Percentiles rank a stretch among this genome's conserved stretches.
These are phyloP conservation scores for Martensiomyces pterosporus DNA, from an alignment of 192 early-diverging fungal genomes.

Conservation along the genomic window DNA sequence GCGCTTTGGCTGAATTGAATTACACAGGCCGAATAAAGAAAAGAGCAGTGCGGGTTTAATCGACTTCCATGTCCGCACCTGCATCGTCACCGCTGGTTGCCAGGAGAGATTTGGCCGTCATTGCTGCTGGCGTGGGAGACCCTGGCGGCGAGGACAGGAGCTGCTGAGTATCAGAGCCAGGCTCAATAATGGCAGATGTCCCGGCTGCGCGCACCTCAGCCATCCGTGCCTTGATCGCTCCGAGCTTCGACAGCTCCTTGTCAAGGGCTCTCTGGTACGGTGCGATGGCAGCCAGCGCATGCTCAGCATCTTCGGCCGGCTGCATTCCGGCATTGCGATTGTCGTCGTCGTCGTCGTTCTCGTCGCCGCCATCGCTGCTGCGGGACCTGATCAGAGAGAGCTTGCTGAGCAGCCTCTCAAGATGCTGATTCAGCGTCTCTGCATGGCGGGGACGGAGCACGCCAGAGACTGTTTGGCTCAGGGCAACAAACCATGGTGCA, in stretches of 20 bases:
- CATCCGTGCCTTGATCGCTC: conserved; percentile 40
- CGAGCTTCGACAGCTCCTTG: conserved; percentile 35
- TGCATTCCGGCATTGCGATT: too few species aligned
- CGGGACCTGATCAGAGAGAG: not conserved
- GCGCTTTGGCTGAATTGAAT: too few species aligned
- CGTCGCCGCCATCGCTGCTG: too few species aligned
- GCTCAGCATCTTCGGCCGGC: conserved; percentile 6
- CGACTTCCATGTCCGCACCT: too few species aligned
- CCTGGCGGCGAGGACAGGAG: conserved; percentile 9
- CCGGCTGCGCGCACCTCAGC: conserved; percentile 15
- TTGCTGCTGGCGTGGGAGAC: conserved; percentile 5
- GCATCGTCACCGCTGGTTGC: too few species aligned
- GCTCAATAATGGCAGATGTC: not conserved
- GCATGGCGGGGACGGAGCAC: conserved; percentile 47
- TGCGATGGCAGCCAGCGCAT: conserved; percentile 12
- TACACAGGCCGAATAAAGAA: too few species aligned
- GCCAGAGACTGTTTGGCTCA: conserved; percentile 38
- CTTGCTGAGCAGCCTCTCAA: conserved; percentile 3
- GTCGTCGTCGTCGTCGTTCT: too few species aligned
- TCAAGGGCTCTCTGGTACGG: conserved; percentile 41
- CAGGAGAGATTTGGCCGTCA: too few species aligned
- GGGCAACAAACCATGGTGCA: conserved; percentile 42
- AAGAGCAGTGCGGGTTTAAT: too few species aligned
- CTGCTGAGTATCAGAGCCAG: not conserved
- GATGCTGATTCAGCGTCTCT: conserved; percentile 9